Conservation (phyloP, 176 grass and related monocot genomes). For the Lolium multiflorum region DNA sequence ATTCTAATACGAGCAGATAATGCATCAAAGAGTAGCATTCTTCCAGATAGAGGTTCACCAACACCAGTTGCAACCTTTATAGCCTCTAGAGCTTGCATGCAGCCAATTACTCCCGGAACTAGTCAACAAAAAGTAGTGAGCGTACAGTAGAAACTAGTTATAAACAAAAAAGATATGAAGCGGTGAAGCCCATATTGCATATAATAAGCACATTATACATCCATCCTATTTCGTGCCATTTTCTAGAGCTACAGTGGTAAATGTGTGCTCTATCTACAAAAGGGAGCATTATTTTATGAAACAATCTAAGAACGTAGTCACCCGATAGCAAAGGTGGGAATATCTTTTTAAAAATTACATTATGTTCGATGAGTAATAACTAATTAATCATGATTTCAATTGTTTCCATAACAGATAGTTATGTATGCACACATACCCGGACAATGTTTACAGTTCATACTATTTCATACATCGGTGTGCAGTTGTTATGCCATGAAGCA, state of each 20-base stretch:
- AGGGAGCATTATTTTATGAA: conserved; percentile 12
- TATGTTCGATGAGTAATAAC: neutral
- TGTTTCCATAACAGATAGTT: neutral
- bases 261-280: neutral
- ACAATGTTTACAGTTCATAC: neutral
- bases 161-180: conserved; percentile 24
- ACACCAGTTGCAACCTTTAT: conserved; percentile 82
- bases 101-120: conserved; percentile 96
- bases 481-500: conserved; percentile 23
- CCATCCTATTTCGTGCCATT: neutral
- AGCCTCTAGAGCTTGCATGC: conserved; percentile 96
- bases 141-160: conserved; percentile 31
- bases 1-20: conserved; percentile 75
- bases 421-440: neutral
- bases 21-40: conserved; percentile 94
- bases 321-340: conserved; percentile 9
- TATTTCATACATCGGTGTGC: neutral
- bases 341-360: neutral
- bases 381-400: conserved; percentile 10
- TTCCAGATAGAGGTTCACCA: conserved; percentile 89
- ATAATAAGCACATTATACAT: neutral
- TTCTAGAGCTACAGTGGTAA: neutral
- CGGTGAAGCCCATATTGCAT: neutral
- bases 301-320: conserved; percentile 14
- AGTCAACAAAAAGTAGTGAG: conserved; percentile 44